These are phyloP conservation scores for Corymbia calophylla DNA, from an alignment of 441 rosid genomes.

Conservation along the genomic window DNA sequence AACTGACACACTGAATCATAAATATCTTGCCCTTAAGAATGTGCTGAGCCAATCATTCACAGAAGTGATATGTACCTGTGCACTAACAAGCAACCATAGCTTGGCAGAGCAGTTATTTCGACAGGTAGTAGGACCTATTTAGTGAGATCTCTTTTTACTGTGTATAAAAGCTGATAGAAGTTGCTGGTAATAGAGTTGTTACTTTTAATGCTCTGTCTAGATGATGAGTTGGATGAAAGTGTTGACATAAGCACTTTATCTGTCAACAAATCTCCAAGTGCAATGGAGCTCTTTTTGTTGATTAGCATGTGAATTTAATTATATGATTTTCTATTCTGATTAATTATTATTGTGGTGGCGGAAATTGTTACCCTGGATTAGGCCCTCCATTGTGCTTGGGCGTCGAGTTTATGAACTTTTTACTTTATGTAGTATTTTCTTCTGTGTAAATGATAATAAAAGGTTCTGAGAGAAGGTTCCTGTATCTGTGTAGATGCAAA, in stretches of 20 bases:
- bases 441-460: neutral
- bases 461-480: slow-evolving; percentile 6
- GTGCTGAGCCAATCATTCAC: slow-evolving; percentile 52
- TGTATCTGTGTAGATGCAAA: slow-evolving; percentile 49
- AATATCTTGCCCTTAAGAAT: slow-evolving; percentile 15
- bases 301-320: neutral
- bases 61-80: slow-evolving; percentile 64
- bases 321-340: neutral
- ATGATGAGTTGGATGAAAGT: neutral
- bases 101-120: slow-evolving; percentile 67
- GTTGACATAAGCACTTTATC: neutral
- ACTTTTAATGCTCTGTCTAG: neutral
- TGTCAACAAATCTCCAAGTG: neutral
- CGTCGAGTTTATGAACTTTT: neutral
- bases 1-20: slow-evolving; percentile 9
- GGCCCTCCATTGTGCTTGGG: neutral
- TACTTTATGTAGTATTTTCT: neutral
- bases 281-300: neutral
- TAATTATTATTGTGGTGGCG: neutral
- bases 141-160: neutral
- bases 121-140: slow-evolving; percentile 45
- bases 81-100: slow-evolving; percentile 33
- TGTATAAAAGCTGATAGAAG: neutral
- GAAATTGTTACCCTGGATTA: neutral
- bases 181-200: neutral